These are phyloP conservation scores for Globisporangium orthogonon DNA, from an alignment of 352 stramenopile species.

Conservation along the genomic window DNA sequence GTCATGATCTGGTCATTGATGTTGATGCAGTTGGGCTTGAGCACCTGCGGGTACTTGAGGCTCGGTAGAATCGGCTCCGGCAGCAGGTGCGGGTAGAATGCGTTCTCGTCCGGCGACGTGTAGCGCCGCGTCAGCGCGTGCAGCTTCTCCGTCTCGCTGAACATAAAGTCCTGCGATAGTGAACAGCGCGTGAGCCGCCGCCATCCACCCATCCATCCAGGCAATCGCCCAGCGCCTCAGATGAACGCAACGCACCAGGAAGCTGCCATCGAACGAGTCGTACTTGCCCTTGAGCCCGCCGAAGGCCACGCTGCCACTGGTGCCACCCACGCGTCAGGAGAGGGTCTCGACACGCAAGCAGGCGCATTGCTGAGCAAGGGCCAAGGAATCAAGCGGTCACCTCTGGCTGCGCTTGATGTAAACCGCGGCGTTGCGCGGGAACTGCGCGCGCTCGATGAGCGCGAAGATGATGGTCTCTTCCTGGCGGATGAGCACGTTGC, in stretches of 20 bases:
- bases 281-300: slow-evolving; percentile 83
- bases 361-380: too few relatives aligned
- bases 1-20: slow-evolving; percentile 97
- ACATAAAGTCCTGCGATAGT: slow-evolving; percentile 92
- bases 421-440: slow-evolving; percentile 91
- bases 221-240: not conserved
- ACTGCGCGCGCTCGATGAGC: slow-evolving; percentile 98
- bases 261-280: slow-evolving; percentile 75
- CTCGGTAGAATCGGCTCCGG: slow-evolving; percentile 89
- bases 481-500: slow-evolving; percentile 86
- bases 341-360: not conserved
- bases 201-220: not conserved
- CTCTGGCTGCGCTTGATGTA: slow-evolving; percentile 89
- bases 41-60: slow-evolving; percentile 90
- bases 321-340: not conserved
- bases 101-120: slow-evolving; percentile 97
- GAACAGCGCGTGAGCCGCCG: slow-evolving; percentile 45
- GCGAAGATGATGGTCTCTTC: slow-evolving; percentile 99
- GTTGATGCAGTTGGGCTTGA: slow-evolving; percentile 95
- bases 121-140: slow-evolving; percentile 94
- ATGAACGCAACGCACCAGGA: slow-evolving; percentile 29
- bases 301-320: slow-evolving; percentile 62
- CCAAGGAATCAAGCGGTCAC: slow-evolving; percentile 12
- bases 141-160: slow-evolving; percentile 95
- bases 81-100: slow-evolving; percentile 94